Evolutionary conservation across 768 basidiomycete genomes (phyloP).

Genomic region (Hemileccinum impolitum): DNA sequence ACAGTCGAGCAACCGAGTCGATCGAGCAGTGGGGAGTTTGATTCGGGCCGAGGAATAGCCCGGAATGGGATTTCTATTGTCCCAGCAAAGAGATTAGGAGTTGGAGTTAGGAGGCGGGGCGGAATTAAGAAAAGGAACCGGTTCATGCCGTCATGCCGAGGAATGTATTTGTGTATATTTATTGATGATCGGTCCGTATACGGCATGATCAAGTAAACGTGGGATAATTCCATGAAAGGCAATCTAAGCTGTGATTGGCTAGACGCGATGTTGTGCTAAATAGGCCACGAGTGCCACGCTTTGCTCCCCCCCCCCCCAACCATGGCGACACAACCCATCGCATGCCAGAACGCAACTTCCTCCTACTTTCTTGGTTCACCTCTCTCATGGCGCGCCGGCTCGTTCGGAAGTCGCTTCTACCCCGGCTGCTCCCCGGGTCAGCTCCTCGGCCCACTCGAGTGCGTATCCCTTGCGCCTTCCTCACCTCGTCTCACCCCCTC

Average conservation of each 20-base stretch:
- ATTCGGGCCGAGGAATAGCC: not conserved
- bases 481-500: constrained; percentile 8
- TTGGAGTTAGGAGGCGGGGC: not conserved
- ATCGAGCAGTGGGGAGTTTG: too few relatives aligned
- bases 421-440: constrained; percentile 63
- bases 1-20: too few relatives aligned
- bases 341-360: constrained; percentile 37
- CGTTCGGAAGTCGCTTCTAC: constrained; percentile 61
- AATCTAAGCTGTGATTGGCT: constrained; percentile 15
- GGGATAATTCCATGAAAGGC: constrained; percentile 11
- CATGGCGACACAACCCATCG: constrained; percentile 47
- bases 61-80: too few relatives aligned
- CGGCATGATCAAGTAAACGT: constrained; percentile 16
- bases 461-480: constrained; percentile 18
- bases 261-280: constrained; percentile 24
- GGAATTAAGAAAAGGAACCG: not conserved
- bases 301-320: not conserved
- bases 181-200: constrained; percentile 27
- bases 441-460: constrained; percentile 65
- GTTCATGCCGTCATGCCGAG: constrained; percentile 25
- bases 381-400: constrained; percentile 65
- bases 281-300: constrained; percentile 17
- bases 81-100: too few relatives aligned
- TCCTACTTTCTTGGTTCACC: constrained; percentile 74
- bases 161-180: constrained; percentile 19